A percentile compares a stretch with the other conserved stretches of the same genome.
These are phyloP conservation scores for Nicotiana tomentosiformis DNA, from an alignment of 257 asterid genomes.

Conservation along the genomic window DNA sequence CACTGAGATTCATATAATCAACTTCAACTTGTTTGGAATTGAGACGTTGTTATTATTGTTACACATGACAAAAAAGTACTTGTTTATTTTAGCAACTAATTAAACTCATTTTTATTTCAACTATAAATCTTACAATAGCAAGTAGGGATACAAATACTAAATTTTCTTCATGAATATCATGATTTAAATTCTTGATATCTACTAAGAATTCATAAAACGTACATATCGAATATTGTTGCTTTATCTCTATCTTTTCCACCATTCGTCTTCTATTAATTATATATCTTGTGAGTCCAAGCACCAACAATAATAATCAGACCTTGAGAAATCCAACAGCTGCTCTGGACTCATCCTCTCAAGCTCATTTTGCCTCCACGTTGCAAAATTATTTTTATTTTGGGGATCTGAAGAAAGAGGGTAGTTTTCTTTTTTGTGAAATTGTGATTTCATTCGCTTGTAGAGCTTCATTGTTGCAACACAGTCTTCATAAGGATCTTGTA, in stretches of 20 bases:
- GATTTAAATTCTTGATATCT: neutral
- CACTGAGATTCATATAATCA: too few species aligned
- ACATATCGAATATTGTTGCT: neutral
- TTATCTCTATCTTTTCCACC: neutral
- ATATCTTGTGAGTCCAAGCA: slow-evolving; percentile 48
- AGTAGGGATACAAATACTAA: neutral
- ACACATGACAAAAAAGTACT: too few species aligned
- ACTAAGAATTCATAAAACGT: neutral
- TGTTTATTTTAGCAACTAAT: too few species aligned
- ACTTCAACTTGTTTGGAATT: too few species aligned
- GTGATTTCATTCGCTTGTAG: slow-evolving; percentile 72
- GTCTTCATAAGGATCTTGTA: slow-evolving; percentile 89
- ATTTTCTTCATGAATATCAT: neutral
- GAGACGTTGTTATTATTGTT: too few species aligned
- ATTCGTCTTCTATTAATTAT: slow-evolving; percentile 5
- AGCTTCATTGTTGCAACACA: slow-evolving; percentile 77
- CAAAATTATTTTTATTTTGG: slow-evolving; percentile 63
- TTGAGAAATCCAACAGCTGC: slow-evolving; percentile 57
- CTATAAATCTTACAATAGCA: neutral
- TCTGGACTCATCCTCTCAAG: slow-evolving; percentile 84
- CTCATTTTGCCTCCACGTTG: slow-evolving; percentile 69
- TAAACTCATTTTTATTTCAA: neutral
- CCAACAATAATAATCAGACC: slow-evolving; percentile 90
- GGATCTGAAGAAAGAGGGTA: slow-evolving; percentile 63
- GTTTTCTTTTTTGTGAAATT: slow-evolving; percentile 47